Conservation (phyloP, 1,284 basidiomycete species). For the Cerioporus squamosus region DNA sequence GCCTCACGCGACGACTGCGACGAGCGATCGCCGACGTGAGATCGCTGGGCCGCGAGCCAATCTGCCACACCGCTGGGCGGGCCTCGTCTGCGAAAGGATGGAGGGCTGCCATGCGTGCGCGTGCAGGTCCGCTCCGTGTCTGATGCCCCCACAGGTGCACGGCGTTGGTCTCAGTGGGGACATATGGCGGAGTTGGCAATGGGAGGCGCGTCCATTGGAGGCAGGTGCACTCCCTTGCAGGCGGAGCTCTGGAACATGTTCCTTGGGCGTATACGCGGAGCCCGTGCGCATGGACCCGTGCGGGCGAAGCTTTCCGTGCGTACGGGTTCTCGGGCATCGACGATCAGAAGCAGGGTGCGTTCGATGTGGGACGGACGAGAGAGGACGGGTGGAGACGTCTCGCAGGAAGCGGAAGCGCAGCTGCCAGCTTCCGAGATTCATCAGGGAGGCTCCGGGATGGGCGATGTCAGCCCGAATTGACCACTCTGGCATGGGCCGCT, state of each 20-base stretch:
- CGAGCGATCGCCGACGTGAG: conserved; percentile 18
- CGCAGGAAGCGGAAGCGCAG: neutral
- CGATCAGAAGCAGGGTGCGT: conserved; percentile 16
- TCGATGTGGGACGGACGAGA: conserved; percentile 1
- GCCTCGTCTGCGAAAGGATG: neutral
- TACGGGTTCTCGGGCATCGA: conserved; percentile 6
- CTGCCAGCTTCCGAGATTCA: conserved; percentile 9
- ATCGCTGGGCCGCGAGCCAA: conserved; percentile 19
- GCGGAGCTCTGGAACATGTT: neutral
- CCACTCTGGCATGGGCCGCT: conserved; percentile 8
- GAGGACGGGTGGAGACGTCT: neutral
- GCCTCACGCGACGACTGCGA: conserved; percentile 11
- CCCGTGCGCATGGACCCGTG: no score
- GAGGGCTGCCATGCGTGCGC: conserved; percentile 3
- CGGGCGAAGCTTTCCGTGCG: neutral
- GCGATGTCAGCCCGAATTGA: conserved; percentile 14
- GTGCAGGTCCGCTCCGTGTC: conserved; percentile 1
- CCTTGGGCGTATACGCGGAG: neutral
- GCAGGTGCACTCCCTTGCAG: neutral
- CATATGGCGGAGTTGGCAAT: conserved; percentile 14
- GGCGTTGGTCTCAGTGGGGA: conserved; percentile 2
- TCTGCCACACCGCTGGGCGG: conserved; percentile 3
- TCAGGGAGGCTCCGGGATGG: conserved; percentile 14
- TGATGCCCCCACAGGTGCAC: conserved; percentile 4
- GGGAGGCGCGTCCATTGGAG: neutral